Percentiles rank a stretch among this genome's conserved stretches.
These are phyloP conservation scores for Arabis alpina DNA, from an alignment of 345 rosid genomes.

Conservation along the genomic window DNA sequence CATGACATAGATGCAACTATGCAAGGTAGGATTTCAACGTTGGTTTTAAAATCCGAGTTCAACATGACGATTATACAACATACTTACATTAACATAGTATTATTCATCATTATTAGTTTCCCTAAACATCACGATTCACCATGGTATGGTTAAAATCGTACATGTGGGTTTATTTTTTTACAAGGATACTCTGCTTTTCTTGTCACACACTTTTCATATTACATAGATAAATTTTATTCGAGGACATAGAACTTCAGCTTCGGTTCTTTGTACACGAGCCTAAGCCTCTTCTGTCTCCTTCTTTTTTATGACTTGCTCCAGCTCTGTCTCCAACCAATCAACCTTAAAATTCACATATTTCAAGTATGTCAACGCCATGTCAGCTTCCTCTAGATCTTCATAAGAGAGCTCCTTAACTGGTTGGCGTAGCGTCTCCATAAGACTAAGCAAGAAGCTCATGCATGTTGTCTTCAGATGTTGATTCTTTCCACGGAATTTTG, in stretches of 20 bases:
- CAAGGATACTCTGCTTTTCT: not conserved
- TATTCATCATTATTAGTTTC: not conserved
- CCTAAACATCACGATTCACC: not conserved
- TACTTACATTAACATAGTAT: too few relatives aligned
- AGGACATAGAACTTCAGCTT: too few relatives aligned
- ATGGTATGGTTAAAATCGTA: not conserved
- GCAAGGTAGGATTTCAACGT: too few relatives aligned
- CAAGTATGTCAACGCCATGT: not conserved
- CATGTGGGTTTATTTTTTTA: not conserved
- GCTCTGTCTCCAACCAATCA: slow-evolving; percentile 22
- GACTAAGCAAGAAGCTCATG: not conserved
- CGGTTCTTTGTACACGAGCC: too few relatives aligned
- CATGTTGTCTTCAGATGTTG: slow-evolving; percentile 3
- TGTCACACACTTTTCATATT: not conserved
- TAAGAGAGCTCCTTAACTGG: not conserved
- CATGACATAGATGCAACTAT: too few relatives aligned
- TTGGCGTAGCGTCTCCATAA: slow-evolving; percentile 10
- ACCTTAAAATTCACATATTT: not conserved
- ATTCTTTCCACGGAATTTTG: slow-evolving; percentile 1
- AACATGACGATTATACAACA: too few relatives aligned
- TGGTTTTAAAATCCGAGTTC: too few relatives aligned
- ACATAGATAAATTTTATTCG: not conserved
- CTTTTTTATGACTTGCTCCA: not conserved
- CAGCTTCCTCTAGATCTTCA: not conserved
- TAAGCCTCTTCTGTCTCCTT: not conserved